Conservation (phyloP, 106 monocot genomes). For the Acorus calamus region DNA sequence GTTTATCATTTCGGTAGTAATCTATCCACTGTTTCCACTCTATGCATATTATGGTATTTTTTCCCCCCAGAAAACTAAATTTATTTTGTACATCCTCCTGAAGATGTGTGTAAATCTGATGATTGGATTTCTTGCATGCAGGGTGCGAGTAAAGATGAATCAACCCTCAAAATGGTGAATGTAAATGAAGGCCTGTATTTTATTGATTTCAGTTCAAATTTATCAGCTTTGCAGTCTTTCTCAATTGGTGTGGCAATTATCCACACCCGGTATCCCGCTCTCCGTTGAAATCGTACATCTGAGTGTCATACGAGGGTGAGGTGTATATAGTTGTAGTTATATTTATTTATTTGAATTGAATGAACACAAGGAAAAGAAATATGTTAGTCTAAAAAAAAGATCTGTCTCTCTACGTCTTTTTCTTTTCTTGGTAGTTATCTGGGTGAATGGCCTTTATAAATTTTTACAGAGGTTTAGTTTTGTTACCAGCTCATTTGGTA, state of each 20-base stretch:
- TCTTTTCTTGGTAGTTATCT: too few species aligned
- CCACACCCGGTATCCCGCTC: slow-evolving; percentile 29
- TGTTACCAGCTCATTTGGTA: too few species aligned
- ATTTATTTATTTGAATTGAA: too few species aligned
- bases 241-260: slow-evolving; percentile 55
- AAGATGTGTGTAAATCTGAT: background rate
- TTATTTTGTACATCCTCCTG: background rate
- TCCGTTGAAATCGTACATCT: slow-evolving; percentile 7
- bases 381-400: too few species aligned
- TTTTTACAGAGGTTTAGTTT: too few species aligned
- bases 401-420: too few species aligned
- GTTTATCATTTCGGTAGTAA: background rate
- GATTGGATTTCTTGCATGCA: slow-evolving; percentile 14
- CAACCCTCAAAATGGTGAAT: slow-evolving; percentile 32
- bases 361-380: too few species aligned
- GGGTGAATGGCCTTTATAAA: too few species aligned
- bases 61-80: background rate
- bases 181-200: slow-evolving; percentile 34
- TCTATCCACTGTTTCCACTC: background rate
- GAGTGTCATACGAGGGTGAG: too few species aligned
- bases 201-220: slow-evolving; percentile 35
- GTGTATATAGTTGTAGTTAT: too few species aligned
- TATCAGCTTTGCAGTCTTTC: slow-evolving; percentile 69
- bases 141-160: slow-evolving; percentile 35
- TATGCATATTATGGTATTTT: background rate